phyloP scores from a whole-genome alignment of 208 protist genomes.

The Acanthamoeba culbertsoni region DNA sequence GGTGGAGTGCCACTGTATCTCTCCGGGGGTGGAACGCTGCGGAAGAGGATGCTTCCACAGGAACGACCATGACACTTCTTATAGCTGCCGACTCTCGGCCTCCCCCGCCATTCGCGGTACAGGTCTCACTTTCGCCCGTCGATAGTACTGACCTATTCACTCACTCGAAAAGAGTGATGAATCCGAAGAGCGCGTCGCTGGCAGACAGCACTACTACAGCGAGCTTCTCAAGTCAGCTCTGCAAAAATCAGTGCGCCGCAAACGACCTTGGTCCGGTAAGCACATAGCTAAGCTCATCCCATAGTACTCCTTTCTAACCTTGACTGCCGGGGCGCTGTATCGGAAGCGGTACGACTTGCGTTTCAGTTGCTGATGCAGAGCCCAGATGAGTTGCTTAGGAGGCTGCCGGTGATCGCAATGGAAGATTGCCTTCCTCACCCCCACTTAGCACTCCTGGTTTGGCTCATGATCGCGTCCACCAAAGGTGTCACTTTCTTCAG shows the following conservation, averaged over 20 bases:
- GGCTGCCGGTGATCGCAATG: slow-evolving; percentile 22
- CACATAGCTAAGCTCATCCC: too few relatives aligned
- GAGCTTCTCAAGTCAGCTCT: slow-evolving; percentile 4
- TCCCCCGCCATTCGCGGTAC: neutral
- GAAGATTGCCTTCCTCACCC: neutral
- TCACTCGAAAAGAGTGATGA: neutral
- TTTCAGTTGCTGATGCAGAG: slow-evolving; percentile 10
- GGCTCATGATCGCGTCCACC: slow-evolving; percentile 1
- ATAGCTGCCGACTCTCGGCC: neutral
- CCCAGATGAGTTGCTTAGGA: neutral
- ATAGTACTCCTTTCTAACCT: neutral
- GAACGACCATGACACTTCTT: neutral
- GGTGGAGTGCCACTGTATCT: too few relatives aligned
- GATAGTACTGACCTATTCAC: neutral
- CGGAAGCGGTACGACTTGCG: neutral
- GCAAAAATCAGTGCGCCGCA: slow-evolving; percentile 12
- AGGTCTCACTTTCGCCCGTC: too few relatives aligned
- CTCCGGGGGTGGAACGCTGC: too few relatives aligned
- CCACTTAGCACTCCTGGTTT: neutral
- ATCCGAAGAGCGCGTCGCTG: neutral
- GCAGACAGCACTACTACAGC: neutral
- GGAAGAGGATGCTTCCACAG: neutral
- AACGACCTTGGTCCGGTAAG: neutral
- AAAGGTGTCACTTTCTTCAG: slow-evolving; percentile 17
- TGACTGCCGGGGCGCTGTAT: neutral